Conservation (phyloP, 106 monocot species). For the Allium cepa region DNA sequence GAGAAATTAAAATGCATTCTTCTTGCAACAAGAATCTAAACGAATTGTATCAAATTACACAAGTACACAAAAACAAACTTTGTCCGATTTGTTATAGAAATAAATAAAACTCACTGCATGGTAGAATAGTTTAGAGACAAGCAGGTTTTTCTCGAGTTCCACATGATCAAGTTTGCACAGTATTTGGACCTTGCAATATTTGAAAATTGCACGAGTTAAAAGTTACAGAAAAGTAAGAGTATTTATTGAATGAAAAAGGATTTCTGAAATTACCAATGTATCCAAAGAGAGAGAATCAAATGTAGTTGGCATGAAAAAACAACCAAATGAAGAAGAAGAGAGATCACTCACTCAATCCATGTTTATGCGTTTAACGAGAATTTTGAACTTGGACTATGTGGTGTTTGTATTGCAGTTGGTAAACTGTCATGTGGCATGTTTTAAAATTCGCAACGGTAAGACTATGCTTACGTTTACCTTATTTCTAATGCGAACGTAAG, state of each 20-base stretch:
- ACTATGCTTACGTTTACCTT: no score
- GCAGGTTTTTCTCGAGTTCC: constrained; percentile 13
- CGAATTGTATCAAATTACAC: not conserved
- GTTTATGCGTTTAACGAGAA: no score
- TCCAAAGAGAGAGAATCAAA: constrained; percentile 23
- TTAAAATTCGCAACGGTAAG: no score
- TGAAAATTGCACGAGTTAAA: not conserved
- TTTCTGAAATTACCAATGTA: constrained; percentile 10
- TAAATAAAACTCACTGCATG: constrained; percentile 7
- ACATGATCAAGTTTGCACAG: constrained; percentile 14
- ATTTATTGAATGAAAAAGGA: not conserved
- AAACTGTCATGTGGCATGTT: no score
- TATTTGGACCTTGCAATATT: constrained; percentile 13
- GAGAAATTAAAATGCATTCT: constrained; percentile 14
- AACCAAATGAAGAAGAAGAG: not conserved
- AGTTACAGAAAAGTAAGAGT: not conserved
- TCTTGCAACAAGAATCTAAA: constrained; percentile 13
- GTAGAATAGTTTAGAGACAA: constrained; percentile 14
- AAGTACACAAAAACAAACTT: not conserved
- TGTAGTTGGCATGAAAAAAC: constrained; percentile 9
- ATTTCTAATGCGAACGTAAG: no score
- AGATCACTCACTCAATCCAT: no score
- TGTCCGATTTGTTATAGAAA: not conserved
- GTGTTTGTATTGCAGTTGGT: no score
- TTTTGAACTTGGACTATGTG: no score